Evolutionary conservation across 2,329 filamentous ascomycete species (phyloP).

Genomic region (Paecilomyces sp.): DNA sequence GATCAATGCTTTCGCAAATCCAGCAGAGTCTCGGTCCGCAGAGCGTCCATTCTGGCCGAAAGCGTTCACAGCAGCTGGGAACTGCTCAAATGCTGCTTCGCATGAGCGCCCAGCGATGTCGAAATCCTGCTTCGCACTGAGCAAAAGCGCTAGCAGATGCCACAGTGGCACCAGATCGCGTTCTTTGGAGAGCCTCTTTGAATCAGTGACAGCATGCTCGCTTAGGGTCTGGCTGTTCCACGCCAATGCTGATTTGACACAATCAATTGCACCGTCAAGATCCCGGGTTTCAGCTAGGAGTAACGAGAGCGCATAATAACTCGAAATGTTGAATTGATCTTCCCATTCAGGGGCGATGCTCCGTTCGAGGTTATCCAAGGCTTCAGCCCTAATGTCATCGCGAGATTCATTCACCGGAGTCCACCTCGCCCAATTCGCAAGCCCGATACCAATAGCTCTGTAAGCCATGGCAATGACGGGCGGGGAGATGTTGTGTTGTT

Average conservation of each 20-base stretch:
- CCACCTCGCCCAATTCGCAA: conserved; percentile 78
- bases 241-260: conserved; percentile 68
- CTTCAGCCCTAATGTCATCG: conserved; percentile 67
- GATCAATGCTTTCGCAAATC: conserved; percentile 47
- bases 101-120: conserved; percentile 73
- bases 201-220: conserved; percentile 25
- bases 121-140: conserved; percentile 83
- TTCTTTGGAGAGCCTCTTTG: conserved; percentile 23
- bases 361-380: conserved; percentile 66
- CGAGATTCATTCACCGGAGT: conserved; percentile 69
- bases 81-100: conserved; percentile 86
- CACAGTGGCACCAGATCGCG: conserved; percentile 68
- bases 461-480: conserved; percentile 63
- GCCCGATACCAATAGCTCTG: conserved; percentile 76
- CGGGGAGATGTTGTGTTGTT: conserved; percentile 44
- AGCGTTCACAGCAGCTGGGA: conserved; percentile 62
- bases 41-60: conserved; percentile 54
- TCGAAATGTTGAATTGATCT: conserved; percentile 62
- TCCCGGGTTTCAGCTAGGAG: conserved; percentile 84
- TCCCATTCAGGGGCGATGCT: conserved; percentile 62
- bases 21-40: conserved; percentile 12
- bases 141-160: conserved; percentile 80
- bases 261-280: conserved; percentile 70
- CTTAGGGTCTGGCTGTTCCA: conserved; percentile 34
- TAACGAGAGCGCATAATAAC: conserved; percentile 73